Evolutionary conservation across 768 basidiomycete species (phyloP).

Genomic region (Lanmaoa rubissima): DNA sequence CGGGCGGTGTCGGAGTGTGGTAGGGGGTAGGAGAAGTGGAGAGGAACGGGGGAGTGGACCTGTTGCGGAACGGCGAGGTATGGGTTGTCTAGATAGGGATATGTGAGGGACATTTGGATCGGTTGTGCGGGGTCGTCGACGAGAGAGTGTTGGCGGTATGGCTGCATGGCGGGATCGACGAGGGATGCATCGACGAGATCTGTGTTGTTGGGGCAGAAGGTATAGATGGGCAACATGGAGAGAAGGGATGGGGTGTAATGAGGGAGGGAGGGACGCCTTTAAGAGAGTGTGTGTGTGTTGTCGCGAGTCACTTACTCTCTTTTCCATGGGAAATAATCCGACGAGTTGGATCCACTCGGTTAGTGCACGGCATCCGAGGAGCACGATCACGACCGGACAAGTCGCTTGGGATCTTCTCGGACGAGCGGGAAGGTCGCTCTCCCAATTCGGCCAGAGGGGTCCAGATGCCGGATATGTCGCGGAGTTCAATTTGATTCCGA

Average conservation of each 20-base stretch:
- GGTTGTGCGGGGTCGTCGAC: neutral
- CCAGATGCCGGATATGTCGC: constrained; percentile 11
- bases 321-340: neutral
- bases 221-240: constrained; percentile 11
- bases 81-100: constrained; percentile 16
- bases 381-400: neutral
- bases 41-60: neutral
- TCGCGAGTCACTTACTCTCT: neutral
- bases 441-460: constrained; percentile 1
- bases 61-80: neutral
- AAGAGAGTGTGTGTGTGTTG: neutral
- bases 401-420: neutral
- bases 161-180: neutral
- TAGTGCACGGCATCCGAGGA: constrained; percentile 28
- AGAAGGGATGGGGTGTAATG: too few species aligned
- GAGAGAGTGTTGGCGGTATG: neutral
- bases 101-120: constrained; percentile 4
- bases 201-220: neutral
- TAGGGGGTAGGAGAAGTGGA: neutral
- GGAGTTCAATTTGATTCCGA: constrained; percentile 25
- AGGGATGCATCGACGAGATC: constrained; percentile 12
- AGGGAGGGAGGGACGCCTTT: neutral
- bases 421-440: neutral
- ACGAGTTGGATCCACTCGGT: neutral
- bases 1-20: constrained; percentile 2